phyloP scores from a whole-genome alignment of 2,329 filamentous ascomycete species.

The Xylariomycetidae sp. region DNA sequence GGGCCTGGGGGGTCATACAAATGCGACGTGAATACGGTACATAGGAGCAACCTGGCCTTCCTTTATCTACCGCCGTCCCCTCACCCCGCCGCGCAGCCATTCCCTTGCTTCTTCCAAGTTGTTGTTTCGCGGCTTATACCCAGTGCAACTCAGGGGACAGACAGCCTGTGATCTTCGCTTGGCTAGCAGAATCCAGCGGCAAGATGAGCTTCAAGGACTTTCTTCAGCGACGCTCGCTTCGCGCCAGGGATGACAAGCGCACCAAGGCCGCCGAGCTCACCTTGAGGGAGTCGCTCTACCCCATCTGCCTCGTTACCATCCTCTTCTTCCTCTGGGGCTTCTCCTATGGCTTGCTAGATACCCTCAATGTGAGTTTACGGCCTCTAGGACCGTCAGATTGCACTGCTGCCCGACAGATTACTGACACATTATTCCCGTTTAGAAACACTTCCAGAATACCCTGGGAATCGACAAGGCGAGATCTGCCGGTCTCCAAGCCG shows the following conservation, averaged over 20 bases:
- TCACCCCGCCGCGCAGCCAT: too few relatives aligned
- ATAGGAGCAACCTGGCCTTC: too few relatives aligned
- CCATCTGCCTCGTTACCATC: slow-evolving; percentile 59
- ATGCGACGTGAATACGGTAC: too few relatives aligned
- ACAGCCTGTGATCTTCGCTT: slow-evolving; percentile 1
- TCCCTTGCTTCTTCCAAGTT: too few relatives aligned
- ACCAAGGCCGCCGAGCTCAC: slow-evolving; percentile 58
- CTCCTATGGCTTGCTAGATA: slow-evolving; percentile 50
- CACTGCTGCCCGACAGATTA: too few relatives aligned
- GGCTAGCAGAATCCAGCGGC: slow-evolving; percentile 1
- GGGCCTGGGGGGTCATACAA: too few relatives aligned
- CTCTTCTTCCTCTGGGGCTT: slow-evolving; percentile 62
- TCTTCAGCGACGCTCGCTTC: slow-evolving; percentile 36
- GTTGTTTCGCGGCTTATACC: too few relatives aligned
- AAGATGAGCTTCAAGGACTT: slow-evolving; percentile 40
- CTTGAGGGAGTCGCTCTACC: slow-evolving; percentile 59
- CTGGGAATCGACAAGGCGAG: slow-evolving; percentile 48
- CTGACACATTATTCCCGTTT: too few relatives aligned
- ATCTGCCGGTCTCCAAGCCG: slow-evolving; percentile 56
- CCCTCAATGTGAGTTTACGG: slow-evolving; percentile 24
- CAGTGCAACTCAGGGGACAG: too few relatives aligned
- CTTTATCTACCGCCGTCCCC: too few relatives aligned
- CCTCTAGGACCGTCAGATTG: too few relatives aligned
- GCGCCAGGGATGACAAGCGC: slow-evolving; percentile 34
- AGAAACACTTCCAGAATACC: slow-evolving; percentile 49